Base-by-base conservation (phyloP, 352 stramenopile species). In the Pythium rishiriense region DNA sequence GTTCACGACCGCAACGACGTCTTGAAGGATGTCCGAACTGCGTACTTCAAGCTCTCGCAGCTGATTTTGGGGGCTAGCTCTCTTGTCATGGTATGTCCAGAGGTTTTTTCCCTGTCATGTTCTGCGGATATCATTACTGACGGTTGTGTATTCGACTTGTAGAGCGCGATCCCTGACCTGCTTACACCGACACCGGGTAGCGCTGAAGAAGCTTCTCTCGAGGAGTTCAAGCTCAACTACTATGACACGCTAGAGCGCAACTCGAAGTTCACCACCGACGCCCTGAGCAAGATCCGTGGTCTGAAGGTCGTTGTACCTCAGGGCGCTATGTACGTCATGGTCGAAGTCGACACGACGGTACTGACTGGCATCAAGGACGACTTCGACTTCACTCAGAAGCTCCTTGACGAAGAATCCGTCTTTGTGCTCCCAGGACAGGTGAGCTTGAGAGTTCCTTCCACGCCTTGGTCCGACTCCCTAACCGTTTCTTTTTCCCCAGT, bases 251-350 rank as follows among this genome's bases (percentile, higher is more conserved):
- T 98, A 8, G 85, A 97, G 67, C 64, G 73, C n/a, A 97, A 98
- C 70, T 85, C 87, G 29, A 84, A 76, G 49, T 89, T 98, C 59
- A 91, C 95, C 0, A 87, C 86, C 25, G 66, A 87, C 5, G 61
- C 81, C 2, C 63, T 98, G 19, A 70, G 70, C 39, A 78, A 83
- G 33, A 96, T 96, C 31, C 85, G 78, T 39, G 92, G 93, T 21
- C 71, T 98, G 9, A 64, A 90, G 25, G 88, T 98, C 8, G 79
- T 97, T 28, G 73, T 88, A 15, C 90, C 96, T 1, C 84, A 98
- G 56, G 96, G 96, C 11, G 93, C 96, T 35, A 98, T 99, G 94
- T 99, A 99, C 68, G 83, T 88, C 14, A 98, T 98, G 89, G 83
- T 73, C 45, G n/a, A 69, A 50, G 60, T 25, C 52, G 78, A 94